Evolutionary conservation across 2,329 filamentous ascomycete species (phyloP).

Genomic region (Gliomastix tumulicola): DNA sequence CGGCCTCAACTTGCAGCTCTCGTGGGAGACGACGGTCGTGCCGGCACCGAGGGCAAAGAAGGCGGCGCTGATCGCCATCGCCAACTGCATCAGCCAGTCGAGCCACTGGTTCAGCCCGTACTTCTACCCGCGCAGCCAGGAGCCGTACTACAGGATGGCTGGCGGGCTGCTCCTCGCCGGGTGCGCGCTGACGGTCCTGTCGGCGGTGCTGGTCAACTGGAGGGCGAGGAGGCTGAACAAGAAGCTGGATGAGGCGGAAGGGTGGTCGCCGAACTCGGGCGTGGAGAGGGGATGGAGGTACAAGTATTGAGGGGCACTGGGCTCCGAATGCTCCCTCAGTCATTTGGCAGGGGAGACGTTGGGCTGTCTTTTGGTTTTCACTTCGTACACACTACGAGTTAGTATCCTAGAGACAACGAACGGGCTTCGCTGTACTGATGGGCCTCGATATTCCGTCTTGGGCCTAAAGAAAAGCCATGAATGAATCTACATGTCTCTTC

Average conservation of each 20-base stretch:
- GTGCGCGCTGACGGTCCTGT: conserved; percentile 9
- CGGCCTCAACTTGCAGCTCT: conserved; percentile 28
- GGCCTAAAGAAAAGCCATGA: no score
- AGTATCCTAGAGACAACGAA: no score
- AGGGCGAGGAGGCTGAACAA: conserved; percentile 12
- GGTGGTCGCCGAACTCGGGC: conserved; percentile 11
- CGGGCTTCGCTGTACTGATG: no score
- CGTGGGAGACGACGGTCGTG: conserved; percentile 29
- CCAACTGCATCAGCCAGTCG: conserved; percentile 26
- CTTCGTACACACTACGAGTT: no score
- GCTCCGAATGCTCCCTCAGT: no score
- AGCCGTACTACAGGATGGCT: conserved; percentile 16
- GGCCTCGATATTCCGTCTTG: no score
- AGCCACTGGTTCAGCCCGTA: conserved; percentile 32
- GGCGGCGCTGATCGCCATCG: conserved; percentile 30
- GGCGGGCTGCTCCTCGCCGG: conserved; percentile 12
- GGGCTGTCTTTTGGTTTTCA: no score
- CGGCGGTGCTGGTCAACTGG: conserved; percentile 11
- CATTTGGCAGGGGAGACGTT: no score
- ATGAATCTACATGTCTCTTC: no score
- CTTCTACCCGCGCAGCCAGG: conserved; percentile 19
- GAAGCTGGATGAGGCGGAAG: conserved; percentile 15
- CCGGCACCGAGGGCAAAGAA: conserved; percentile 28
- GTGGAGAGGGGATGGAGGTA: conserved; percentile 13
- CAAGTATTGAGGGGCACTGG: no score